Evolutionary conservation across 2,329 filamentous ascomycete species (phyloP), one percentile per base, ranked within the genome.

Genomic region (Fusarium redolens): DNA sequence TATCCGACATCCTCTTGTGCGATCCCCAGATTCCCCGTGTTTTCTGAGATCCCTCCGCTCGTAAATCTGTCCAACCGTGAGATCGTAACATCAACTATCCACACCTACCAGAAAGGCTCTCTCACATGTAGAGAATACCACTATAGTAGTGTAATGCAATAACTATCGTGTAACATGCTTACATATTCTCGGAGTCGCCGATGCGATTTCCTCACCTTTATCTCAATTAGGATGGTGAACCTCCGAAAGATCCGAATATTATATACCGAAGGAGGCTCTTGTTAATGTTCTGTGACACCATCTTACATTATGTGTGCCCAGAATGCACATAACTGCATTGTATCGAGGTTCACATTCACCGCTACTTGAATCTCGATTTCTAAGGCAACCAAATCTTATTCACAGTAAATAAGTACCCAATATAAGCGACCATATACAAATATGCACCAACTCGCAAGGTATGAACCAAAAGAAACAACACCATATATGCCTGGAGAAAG

Each of bases 11-110:
- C 5, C 35, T 18, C 43, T 44, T 68, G 55, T 40, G 8, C 35
- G 33, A 69, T 60, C 64, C 59, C 68, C 68, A 43, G 50, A 35
- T 75, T 71, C 71, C 50, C 72, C 70, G 35, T 65, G 61, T 61
- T 71, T 76, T 58, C 55, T 44, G 38, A 56, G 30, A 50, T 58
- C 44, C 47, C 44, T 61, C 59, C 41, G 48, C 59, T 58, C 59
- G 30, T 52, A 55, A 18, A 38, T 43, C 35, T 43, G 38, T 54
- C 65, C 65, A 74, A 75, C 72, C 43, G 60, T 45, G 18, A 35
- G n/a, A 47, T 45, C 18, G 44, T 44, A 67, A 40, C 43, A 60
- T 60, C 55, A 52, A 59, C 30, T 44, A 63, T 52, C 44, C 52
- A 30, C 60, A 64, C n/a, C 20, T 30, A 33, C 33, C 12, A 14